Conservation (phyloP, 2,329 filamentous ascomycete genomes). For the Pseudogymnoascus sp. region DNA sequence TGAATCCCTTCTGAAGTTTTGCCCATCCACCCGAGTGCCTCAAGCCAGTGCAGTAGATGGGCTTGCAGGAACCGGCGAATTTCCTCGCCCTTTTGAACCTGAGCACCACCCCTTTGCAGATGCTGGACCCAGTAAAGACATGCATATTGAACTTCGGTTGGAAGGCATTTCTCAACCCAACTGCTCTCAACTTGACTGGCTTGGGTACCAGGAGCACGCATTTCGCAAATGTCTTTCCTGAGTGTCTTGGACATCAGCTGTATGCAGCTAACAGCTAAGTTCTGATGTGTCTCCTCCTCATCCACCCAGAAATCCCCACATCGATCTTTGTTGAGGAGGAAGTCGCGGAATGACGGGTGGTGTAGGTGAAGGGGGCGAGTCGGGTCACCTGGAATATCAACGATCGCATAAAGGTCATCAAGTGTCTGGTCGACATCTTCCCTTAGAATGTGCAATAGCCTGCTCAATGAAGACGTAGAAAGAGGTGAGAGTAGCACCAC, state of each 20-base stretch:
- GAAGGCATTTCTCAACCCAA: constrained; percentile 24
- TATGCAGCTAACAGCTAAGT: constrained; percentile 27
- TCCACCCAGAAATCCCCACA: constrained; percentile 27
- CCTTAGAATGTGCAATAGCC: constrained; percentile 26
- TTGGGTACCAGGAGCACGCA: constrained; percentile 14
- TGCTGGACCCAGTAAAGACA: constrained; percentile 32
- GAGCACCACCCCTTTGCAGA: constrained; percentile 23
- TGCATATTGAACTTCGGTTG: constrained; percentile 31
- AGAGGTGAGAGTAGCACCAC: constrained; percentile 10
- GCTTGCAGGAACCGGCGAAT: constrained; percentile 28
- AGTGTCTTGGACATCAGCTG: constrained; percentile 24
- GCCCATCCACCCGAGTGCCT: constrained; percentile 28
- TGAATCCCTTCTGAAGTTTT: constrained; percentile 18
- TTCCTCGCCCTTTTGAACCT: constrained; percentile 24
- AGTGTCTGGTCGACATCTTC: constrained; percentile 18
- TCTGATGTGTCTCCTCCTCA: constrained; percentile 26
- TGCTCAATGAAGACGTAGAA: not conserved
- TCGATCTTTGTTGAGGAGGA: constrained; percentile 25
- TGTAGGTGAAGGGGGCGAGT: constrained; percentile 16
- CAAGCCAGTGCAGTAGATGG: constrained; percentile 33
- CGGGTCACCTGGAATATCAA: not conserved
- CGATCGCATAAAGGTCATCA: not conserved
- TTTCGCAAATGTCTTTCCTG: constrained; percentile 26
- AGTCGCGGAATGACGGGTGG: constrained; percentile 31
- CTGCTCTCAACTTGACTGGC: constrained; percentile 17